These are phyloP conservation scores for Pseudonectria buxi DNA, from an alignment of 2,329 filamentous ascomycete genomes.

Conservation along the genomic window DNA sequence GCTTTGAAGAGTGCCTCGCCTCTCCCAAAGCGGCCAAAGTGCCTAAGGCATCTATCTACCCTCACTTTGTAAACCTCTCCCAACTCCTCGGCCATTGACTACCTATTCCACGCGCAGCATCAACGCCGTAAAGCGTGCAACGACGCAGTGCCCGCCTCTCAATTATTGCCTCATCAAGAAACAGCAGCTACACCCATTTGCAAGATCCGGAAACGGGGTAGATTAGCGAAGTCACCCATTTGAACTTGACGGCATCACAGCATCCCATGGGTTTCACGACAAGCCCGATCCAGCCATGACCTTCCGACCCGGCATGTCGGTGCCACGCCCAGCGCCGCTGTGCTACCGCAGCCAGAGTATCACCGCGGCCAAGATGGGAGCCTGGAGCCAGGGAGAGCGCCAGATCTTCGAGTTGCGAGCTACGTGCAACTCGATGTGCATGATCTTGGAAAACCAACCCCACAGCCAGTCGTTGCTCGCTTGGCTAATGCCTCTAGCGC, in stretches of 20 bases:
- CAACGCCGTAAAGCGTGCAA: too few species aligned
- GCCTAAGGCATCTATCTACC: too few species aligned
- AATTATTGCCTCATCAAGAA: neutral
- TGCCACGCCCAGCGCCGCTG: slow-evolving; percentile 13
- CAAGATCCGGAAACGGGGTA: slow-evolving; percentile 14
- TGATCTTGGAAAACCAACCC: slow-evolving; percentile 20
- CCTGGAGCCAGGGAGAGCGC: slow-evolving; percentile 15
- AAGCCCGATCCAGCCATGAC: slow-evolving; percentile 3
- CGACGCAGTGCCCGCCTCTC: neutral
- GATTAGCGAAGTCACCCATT: slow-evolving; percentile 12
- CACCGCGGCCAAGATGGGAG: slow-evolving; percentile 12
- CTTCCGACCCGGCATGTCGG: slow-evolving; percentile 16
- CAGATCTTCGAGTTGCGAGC: slow-evolving; percentile 20
- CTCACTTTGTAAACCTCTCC: too few species aligned
- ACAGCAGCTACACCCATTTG: slow-evolving; percentile 7
- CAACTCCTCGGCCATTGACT: too few species aligned
- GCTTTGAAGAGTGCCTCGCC: too few species aligned
- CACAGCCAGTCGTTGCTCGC: slow-evolving; percentile 20
- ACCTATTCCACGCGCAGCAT: too few species aligned
- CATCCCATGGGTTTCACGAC: slow-evolving; percentile 2
- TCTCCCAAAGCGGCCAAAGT: too few species aligned
- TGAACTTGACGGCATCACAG: slow-evolving; percentile 2
- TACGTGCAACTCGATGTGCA: slow-evolving; percentile 21
- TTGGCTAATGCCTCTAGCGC: slow-evolving; percentile 15
- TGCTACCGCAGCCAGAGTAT: slow-evolving; percentile 18